phyloP scores from a whole-genome alignment of 768 basidiomycete species.

The Gyrodon lividus region DNA sequence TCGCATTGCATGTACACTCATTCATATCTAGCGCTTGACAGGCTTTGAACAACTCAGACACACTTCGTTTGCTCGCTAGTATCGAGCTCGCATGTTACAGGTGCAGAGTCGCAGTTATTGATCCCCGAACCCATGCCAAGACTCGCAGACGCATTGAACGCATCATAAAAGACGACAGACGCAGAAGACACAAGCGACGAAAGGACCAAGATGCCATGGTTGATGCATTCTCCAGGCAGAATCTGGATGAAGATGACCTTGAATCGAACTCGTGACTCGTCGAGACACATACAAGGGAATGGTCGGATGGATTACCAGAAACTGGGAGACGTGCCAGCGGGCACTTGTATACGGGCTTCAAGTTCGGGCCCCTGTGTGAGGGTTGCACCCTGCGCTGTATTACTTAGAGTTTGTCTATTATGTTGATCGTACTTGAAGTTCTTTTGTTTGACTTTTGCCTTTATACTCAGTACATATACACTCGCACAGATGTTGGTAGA shows the following conservation, averaged over 20 bases:
- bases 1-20: constrained; percentile 2
- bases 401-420: constrained; percentile 19
- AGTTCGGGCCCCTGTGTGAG: constrained; percentile 2
- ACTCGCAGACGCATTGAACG: constrained; percentile 71
- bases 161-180: constrained; percentile 82
- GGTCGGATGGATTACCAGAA: constrained; percentile 4
- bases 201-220: constrained; percentile 84
- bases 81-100: constrained; percentile 84
- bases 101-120: constrained; percentile 64
- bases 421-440: constrained; percentile 16
- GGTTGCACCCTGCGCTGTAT: constrained; percentile 19
- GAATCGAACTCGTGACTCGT: constrained; percentile 25
- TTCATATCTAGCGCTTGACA: constrained; percentile 30
- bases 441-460: not conserved
- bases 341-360: constrained; percentile 5
- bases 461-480: not conserved
- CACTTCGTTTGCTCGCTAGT: constrained; percentile 75
- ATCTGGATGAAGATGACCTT: constrained; percentile 33
- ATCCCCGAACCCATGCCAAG: constrained; percentile 66
- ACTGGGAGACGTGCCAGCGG: not conserved
- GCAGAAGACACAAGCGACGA: constrained; percentile 75
- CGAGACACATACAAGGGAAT: not conserved
- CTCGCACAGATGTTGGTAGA: no score
- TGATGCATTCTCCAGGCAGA: constrained; percentile 67
- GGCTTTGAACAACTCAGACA: constrained; percentile 83